These are phyloP conservation scores for Xylaria intraflava DNA, from an alignment of 495 filamentous ascomycete genomes.

Conservation along the genomic window DNA sequence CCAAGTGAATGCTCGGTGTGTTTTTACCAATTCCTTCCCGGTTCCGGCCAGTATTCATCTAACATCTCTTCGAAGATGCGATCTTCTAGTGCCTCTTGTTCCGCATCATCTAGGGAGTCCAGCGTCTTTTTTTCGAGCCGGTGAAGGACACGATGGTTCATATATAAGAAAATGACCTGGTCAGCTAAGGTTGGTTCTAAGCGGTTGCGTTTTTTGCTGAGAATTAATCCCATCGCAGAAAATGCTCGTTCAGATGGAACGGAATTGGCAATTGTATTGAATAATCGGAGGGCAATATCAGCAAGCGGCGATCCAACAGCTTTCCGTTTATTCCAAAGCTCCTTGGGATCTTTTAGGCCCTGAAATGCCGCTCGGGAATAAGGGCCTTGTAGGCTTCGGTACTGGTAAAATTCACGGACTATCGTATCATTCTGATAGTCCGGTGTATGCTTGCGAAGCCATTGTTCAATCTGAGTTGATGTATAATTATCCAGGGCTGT, in stretches of 20 bases:
- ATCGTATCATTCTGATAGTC: background rate
- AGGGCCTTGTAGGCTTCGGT: background rate
- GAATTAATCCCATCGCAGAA: background rate
- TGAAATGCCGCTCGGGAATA: background rate
- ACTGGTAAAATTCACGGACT: background rate
- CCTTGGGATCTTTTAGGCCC: background rate
- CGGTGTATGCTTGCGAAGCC: background rate
- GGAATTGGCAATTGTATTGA: constrained; percentile 3
- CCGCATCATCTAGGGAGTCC: background rate
- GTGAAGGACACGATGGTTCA: background rate
- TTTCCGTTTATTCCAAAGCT: background rate
- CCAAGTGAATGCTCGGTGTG: no score
- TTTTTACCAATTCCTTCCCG: no score
- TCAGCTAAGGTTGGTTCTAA: background rate
- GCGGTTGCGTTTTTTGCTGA: background rate
- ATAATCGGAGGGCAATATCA: background rate
- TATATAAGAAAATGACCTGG: background rate
- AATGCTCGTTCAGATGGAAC: background rate
- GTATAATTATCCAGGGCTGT: background rate
- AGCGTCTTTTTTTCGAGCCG: background rate
- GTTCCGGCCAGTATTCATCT: no score
- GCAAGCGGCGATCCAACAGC: background rate
- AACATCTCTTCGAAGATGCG: background rate
- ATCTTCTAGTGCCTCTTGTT: background rate
- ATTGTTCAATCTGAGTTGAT: background rate